phyloP scores from a whole-genome alignment of 2,329 filamentous ascomycete genomes.

The Aspergillus flavus region DNA sequence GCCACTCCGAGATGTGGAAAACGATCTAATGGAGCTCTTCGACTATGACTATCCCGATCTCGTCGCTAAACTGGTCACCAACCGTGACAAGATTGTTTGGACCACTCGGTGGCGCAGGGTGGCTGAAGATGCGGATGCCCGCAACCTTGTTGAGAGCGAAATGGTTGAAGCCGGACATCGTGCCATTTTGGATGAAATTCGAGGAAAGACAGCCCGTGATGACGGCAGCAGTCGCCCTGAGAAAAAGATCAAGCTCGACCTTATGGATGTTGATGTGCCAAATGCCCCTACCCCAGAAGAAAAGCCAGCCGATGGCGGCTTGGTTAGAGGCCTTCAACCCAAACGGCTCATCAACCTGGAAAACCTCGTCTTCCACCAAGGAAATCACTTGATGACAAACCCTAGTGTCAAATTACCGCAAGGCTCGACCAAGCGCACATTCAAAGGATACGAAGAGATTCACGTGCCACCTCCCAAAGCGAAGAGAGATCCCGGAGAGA shows the following conservation, averaged over 20 bases:
- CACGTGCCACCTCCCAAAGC: conserved; percentile 93
- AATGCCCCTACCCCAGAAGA: conserved; percentile 59
- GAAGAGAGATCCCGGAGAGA: conserved; percentile 76
- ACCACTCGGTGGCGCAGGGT: conserved; percentile 83
- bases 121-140: conserved; percentile 73
- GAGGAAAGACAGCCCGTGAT: conserved; percentile 64
- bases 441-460: conserved; percentile 98
- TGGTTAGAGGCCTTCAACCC: conserved; percentile 83
- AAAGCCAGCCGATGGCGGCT: conserved; percentile 62
- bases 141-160: conserved; percentile 78
- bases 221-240: conserved; percentile 63
- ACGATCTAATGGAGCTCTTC: conserved; percentile 97
- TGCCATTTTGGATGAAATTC: conserved; percentile 84
- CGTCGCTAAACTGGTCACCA: conserved; percentile 86
- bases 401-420: conserved; percentile 91
- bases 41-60: conserved; percentile 96
- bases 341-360: conserved; percentile 89
- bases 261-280: conserved; percentile 85
- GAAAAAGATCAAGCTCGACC: conserved; percentile 79
- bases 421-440: conserved; percentile 90
- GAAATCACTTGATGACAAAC: conserved; percentile 99
- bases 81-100: conserved; percentile 94
- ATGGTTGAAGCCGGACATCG: conserved; percentile 88
- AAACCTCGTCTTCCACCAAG: conserved; percentile 95
- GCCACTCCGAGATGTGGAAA: conserved; percentile 88